Evolutionary conservation across 2,329 filamentous ascomycete species (phyloP).

Genomic region (Aspergillus sp.): DNA sequence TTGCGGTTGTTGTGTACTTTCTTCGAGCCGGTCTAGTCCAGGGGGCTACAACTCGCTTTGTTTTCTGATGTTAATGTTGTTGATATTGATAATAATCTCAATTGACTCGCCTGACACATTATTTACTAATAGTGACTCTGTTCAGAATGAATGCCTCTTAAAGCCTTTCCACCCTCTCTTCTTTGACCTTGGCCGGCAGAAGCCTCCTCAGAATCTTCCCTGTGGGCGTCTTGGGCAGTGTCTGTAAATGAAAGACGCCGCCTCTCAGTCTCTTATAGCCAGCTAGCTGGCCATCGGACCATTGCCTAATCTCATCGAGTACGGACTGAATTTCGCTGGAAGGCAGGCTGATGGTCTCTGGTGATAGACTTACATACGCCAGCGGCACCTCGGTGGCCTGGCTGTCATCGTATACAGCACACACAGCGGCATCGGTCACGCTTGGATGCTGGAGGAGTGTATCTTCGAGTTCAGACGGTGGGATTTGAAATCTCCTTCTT

Average conservation of each 20-base stretch:
- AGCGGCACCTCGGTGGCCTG: conserved; percentile 24
- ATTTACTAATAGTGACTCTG: not conserved
- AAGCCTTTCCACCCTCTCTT: not conserved
- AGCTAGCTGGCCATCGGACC: conserved; percentile 17
- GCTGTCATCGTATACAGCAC: conserved; percentile 20
- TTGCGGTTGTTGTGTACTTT: not conserved
- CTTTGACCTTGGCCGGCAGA: not conserved
- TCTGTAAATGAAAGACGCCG: conserved; percentile 8
- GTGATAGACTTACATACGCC: conserved; percentile 18
- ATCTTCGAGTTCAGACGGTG: conserved; percentile 14
- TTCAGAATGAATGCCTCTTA: no score
- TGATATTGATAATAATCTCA: not conserved
- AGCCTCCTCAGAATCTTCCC: not conserved
- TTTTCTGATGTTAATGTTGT: not conserved
- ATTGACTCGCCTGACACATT: not conserved
- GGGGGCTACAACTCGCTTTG: not conserved
- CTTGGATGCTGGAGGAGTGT: conserved; percentile 11
- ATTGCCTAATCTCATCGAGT: conserved; percentile 11
- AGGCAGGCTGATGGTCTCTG: not conserved
- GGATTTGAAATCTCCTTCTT: conserved; percentile 21
- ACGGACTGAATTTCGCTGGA: conserved; percentile 4
- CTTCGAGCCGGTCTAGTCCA: not conserved
- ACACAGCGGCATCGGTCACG: conserved; percentile 22
- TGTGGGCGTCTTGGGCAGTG: not conserved
- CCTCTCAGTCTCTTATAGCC: conserved; percentile 24